Evolutionary conservation across 1,284 basidiomycete genomes (phyloP).

Genomic region (Coniferiporia sulphurascens): DNA sequence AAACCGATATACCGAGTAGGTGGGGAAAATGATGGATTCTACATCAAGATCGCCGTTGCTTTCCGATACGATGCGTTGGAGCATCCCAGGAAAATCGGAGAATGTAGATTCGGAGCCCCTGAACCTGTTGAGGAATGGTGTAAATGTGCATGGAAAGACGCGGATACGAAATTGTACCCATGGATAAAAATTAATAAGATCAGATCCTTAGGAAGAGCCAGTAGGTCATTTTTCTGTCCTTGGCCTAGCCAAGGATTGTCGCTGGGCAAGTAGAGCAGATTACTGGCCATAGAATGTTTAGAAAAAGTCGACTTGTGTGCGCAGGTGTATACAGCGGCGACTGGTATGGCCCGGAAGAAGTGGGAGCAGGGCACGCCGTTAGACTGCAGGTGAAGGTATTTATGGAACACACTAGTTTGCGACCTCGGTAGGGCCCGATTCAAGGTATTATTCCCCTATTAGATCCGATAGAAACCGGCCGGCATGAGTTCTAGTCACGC

Average conservation of each 20-base stretch:
- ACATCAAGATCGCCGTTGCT: constrained; percentile 50
- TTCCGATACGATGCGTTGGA: constrained; percentile 71
- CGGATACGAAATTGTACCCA: constrained; percentile 40
- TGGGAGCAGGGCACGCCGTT: no score
- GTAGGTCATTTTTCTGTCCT: neutral
- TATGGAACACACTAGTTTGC: no score
- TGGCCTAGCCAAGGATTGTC: constrained; percentile 2
- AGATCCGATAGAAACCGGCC: no score
- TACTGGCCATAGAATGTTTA: no score
- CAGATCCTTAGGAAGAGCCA: constrained; percentile 31
- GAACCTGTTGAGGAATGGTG: constrained; percentile 37
- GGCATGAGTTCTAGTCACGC: no score
- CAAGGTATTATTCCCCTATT: no score
- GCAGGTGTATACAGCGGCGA: no score
- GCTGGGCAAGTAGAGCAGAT: no score
- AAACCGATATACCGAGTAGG: constrained; percentile 66
- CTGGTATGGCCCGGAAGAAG: no score
- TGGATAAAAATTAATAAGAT: constrained; percentile 47
- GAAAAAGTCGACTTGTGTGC: no score
- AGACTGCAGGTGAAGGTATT: no score
- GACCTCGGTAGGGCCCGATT: no score
- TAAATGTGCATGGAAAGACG: neutral
- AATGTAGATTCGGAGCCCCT: constrained; percentile 80
- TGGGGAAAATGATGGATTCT: constrained; percentile 81
- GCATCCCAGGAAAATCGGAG: constrained; percentile 65